phyloP scores from a whole-genome alignment of 768 basidiomycete genomes.

The Phlebiopsis gigantea region DNA sequence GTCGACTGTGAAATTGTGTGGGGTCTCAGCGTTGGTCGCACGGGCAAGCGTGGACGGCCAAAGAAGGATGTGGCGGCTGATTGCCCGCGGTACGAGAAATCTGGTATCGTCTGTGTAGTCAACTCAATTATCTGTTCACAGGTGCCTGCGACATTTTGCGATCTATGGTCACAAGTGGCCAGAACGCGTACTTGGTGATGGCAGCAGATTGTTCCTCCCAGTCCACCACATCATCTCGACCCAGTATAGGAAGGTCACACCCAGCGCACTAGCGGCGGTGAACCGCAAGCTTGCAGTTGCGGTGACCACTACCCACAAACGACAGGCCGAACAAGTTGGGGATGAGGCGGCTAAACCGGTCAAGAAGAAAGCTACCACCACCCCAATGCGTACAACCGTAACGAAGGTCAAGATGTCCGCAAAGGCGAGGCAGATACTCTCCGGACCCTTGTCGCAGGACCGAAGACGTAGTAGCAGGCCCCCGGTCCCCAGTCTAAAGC shows the following conservation, averaged over 20 bases:
- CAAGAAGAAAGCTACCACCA: slow-evolving; percentile 41
- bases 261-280: slow-evolving; percentile 37
- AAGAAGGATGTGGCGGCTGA: slow-evolving; percentile 46
- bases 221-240: slow-evolving; percentile 37
- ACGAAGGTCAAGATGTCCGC: slow-evolving; percentile 21
- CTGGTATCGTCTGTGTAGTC: slow-evolving; percentile 1
- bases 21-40: slow-evolving; percentile 59
- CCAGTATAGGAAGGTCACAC: slow-evolving; percentile 14
- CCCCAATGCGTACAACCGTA: slow-evolving; percentile 19
- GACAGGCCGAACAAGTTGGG: slow-evolving; percentile 7
- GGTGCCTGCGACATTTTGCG: slow-evolving; percentile 75
- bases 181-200: slow-evolving; percentile 48
- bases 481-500: slow-evolving; percentile 27
- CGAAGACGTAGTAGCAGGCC: slow-evolving; percentile 27
- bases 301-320: slow-evolving; percentile 19
- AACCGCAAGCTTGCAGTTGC: slow-evolving; percentile 52
- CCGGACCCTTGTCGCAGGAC: slow-evolving; percentile 7
- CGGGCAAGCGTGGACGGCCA: slow-evolving; percentile 42
- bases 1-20: slow-evolving; percentile 73
- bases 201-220: slow-evolving; percentile 35
- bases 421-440: slow-evolving; percentile 18
- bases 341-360: slow-evolving; percentile 30
- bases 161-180: slow-evolving; percentile 77
- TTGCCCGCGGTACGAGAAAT: slow-evolving; percentile 62
- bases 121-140: slow-evolving; percentile 22